Base-by-base conservation (phyloP, 352 stramenopile species). In the Globisporangium sylvaticum region DNA sequence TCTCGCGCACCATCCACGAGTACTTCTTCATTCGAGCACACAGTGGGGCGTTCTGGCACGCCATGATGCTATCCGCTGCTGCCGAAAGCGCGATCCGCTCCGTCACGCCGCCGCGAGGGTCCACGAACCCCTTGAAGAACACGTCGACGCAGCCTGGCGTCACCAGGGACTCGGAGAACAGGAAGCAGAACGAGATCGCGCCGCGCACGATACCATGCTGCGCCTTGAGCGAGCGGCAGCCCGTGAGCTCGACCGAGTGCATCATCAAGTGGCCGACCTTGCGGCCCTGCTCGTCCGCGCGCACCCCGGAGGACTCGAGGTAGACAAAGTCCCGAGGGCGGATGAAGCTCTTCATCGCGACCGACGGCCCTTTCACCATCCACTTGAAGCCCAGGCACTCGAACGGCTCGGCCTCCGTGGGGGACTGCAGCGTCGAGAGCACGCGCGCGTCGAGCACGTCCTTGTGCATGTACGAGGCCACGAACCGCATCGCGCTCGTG, bases 71-170 rank as follows among this genome's bases (percentile, higher is more conserved):
- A 18, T 77, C 71, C 0, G 65, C 66, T 0, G 74, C 69, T 1
- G 66, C 34, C 0, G 65, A 57, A 44, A 72, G 55, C 14, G 69
- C 70, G 7, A 81, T 44, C 1, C 56, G 63, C n/a, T 70, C 65
- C 2, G 70, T 55, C 39, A 78, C 60, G 0, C 71, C 59, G 10
- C 74, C 71, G 7, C 69, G 71, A 24, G 69, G 74, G 20, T 81
- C 74, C 4, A 81, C 61, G 54, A 77, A 81, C 12, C 74, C 74
- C 29, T 78, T 78, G 64, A 68, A 72, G 57, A 81, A 81, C 2
- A 81, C 64, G 9, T 81, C 74, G 20, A 78, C 61, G 4, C 22
- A 20, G 4, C 66, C 67, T 2, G 31, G 56, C 0, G 53, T 42
- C 8, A 10, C 2, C 24, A 31, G 15, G n/a, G 34, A 65, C 29